Conservation (phyloP, 1,284 basidiomycete species). For the Ganoderma lingzhi region DNA sequence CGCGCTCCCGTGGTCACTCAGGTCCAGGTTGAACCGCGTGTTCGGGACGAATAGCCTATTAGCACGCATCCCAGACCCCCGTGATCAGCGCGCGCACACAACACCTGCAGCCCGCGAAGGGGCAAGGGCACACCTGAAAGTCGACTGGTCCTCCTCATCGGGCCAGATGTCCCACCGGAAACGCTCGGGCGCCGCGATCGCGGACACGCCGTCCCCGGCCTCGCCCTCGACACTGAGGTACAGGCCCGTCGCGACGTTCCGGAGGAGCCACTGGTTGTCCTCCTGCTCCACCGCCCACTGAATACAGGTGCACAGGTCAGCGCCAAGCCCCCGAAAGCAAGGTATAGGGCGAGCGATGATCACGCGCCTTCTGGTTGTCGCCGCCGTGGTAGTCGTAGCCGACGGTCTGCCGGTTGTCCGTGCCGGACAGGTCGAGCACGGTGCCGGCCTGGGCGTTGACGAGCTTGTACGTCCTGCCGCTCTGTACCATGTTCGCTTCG, state of each 20-base stretch:
- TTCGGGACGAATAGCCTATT: neutral
- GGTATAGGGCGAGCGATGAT: too few species aligned
- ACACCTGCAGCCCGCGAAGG: neutral
- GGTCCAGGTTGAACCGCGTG: neutral
- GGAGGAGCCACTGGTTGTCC: neutral
- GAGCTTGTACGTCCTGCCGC: constrained; percentile 49
- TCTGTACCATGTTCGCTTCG: neutral
- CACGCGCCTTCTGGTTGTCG: constrained; percentile 55
- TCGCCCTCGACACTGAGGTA: neutral
- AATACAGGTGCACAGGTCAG: too few species aligned
- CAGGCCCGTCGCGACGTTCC: neutral
- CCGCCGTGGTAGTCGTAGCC: constrained; percentile 54
- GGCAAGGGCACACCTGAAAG: neutral
- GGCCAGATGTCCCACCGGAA: neutral
- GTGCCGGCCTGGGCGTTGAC: constrained; percentile 58
- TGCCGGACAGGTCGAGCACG: constrained; percentile 61
- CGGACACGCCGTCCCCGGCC: neutral
- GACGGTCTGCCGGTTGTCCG: constrained; percentile 51
- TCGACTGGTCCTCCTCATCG: neutral
- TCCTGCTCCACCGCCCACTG: neutral
- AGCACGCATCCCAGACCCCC: neutral
- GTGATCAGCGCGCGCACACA: neutral
- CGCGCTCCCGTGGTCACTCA: constrained; percentile 2
- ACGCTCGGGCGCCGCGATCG: neutral
- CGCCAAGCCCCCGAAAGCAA: too few species aligned